A percentile compares a stretch with the other conserved stretches of the same genome.
Conservation (phyloP, 495 filamentous ascomycete species). For the Penicillium manginii region DNA sequence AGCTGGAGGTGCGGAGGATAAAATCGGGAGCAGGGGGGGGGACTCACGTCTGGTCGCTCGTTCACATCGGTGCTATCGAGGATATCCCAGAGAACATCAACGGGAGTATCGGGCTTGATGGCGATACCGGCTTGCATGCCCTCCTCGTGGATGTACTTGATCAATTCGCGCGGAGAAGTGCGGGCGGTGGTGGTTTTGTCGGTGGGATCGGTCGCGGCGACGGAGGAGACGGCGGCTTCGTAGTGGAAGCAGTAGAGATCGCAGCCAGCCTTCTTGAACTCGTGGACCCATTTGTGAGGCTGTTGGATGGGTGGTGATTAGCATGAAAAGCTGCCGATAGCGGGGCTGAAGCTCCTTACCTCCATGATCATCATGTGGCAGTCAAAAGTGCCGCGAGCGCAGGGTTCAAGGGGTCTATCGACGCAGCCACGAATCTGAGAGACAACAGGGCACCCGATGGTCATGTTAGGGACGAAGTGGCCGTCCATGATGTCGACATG, state of each 20-base stretch:
- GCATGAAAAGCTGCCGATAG: not conserved
- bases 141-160: slow-evolving; percentile 83
- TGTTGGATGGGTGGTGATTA: slow-evolving; percentile 28
- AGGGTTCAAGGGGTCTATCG: slow-evolving; percentile 56
- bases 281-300: slow-evolving; percentile 97
- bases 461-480: slow-evolving; percentile 98
- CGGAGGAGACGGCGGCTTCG: slow-evolving; percentile 86
- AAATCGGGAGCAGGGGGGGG: not conserved
- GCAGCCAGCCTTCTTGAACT: slow-evolving; percentile 91
- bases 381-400: slow-evolving; percentile 90
- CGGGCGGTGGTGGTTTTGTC: slow-evolving; percentile 61
- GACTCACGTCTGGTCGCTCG: slow-evolving; percentile 87
- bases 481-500: slow-evolving; percentile 90
- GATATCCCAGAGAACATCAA: slow-evolving; percentile 89
- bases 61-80: slow-evolving; percentile 69
- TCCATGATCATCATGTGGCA: slow-evolving; percentile 99
- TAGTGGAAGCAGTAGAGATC: slow-evolving; percentile 99
- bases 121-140: slow-evolving; percentile 93
- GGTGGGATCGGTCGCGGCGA: slow-evolving; percentile 79
- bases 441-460: slow-evolving; percentile 92
- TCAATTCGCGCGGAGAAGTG: slow-evolving; percentile 82
- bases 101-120: slow-evolving; percentile 89
- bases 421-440: slow-evolving; percentile 89
- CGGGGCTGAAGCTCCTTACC: slow-evolving; percentile 50
- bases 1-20: slow-evolving; percentile 1